Percentiles rank a stretch among this genome's conserved stretches.
Conservation (phyloP, 305 asterid genomes). For the Andrographis paniculata region DNA sequence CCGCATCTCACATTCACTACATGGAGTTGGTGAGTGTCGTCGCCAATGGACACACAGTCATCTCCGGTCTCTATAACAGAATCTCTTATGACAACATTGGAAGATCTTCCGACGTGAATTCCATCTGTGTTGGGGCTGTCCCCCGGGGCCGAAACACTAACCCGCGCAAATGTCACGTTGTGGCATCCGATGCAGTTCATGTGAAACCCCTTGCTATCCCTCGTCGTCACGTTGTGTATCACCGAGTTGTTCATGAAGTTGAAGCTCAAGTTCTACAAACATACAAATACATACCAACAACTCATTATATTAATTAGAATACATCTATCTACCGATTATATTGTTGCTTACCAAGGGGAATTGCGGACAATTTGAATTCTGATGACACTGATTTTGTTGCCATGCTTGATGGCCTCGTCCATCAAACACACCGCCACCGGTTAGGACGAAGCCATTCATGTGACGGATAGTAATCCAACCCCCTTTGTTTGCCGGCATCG, state of each 20-base stretch:
- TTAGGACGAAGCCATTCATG: conserved; percentile 9
- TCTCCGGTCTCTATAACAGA: conserved; percentile 27
- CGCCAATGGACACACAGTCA: conserved; percentile 34
- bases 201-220: conserved; percentile 34
- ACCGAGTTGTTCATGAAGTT: not conserved
- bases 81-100: not conserved
- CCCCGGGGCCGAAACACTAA: conserved; percentile 21
- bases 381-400: not conserved
- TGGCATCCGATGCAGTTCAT: not conserved
- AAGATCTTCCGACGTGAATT: conserved; percentile 25
- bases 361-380: not conserved
- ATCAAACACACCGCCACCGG: conserved; percentile 21
- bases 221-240: conserved; percentile 13
- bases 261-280: too few relatives aligned
- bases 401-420: conserved; percentile 24
- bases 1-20: conserved; percentile 24
- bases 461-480: conserved; percentile 20
- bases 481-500: too few relatives aligned
- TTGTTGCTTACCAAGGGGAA: conserved; percentile 17
- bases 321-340: not conserved
- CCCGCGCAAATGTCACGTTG: not conserved
- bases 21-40: conserved; percentile 15
- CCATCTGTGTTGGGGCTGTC: conserved; percentile 41
- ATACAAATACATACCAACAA: too few relatives aligned
- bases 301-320: too few relatives aligned